Conservation (phyloP, 257 asterid genomes). For the Agastache rugosa region DNA sequence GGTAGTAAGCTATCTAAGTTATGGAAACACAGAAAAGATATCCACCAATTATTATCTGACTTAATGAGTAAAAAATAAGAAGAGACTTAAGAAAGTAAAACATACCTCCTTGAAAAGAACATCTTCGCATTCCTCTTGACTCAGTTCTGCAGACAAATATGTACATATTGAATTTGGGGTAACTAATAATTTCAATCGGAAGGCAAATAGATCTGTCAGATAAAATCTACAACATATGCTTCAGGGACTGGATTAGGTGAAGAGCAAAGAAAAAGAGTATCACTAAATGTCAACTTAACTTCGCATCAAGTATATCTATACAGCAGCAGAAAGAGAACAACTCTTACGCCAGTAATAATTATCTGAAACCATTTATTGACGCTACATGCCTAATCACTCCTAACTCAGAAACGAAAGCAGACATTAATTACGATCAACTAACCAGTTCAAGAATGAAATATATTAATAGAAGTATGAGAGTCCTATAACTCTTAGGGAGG, state of each 20-base stretch:
- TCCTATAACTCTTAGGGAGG: slow-evolving; percentile 8
- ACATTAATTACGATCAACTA: slow-evolving; percentile 8
- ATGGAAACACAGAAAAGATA: neutral
- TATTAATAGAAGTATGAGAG: slow-evolving; percentile 15
- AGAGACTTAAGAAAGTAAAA: slow-evolving; percentile 25
- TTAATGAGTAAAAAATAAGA: slow-evolving; percentile 23
- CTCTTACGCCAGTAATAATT: slow-evolving; percentile 20
- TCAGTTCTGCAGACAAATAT: slow-evolving; percentile 73
- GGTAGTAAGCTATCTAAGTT: neutral
- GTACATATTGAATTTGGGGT: slow-evolving; percentile 14
- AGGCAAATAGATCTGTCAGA: slow-evolving; percentile 21
- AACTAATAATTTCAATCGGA: slow-evolving; percentile 1
- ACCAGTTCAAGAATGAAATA: neutral
- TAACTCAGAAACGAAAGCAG: slow-evolving; percentile 10
- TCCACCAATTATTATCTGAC: neutral
- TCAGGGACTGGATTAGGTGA: slow-evolving; percentile 20
- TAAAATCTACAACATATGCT: slow-evolving; percentile 15
- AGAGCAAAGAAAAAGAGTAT: slow-evolving; percentile 2
- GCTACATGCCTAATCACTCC: slow-evolving; percentile 27
- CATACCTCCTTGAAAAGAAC: slow-evolving; percentile 91
- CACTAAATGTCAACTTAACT: slow-evolving; percentile 21
- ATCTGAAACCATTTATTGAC: slow-evolving; percentile 20
- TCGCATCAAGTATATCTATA: slow-evolving; percentile 22
- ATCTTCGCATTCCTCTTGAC: slow-evolving; percentile 89
- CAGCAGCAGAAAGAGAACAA: slow-evolving; percentile 22